Evolutionary conservation across 2,329 filamentous ascomycete genomes (phyloP), one percentile per base, ranked within the genome.

Genomic region (Cytospora paraplurivora): DNA sequence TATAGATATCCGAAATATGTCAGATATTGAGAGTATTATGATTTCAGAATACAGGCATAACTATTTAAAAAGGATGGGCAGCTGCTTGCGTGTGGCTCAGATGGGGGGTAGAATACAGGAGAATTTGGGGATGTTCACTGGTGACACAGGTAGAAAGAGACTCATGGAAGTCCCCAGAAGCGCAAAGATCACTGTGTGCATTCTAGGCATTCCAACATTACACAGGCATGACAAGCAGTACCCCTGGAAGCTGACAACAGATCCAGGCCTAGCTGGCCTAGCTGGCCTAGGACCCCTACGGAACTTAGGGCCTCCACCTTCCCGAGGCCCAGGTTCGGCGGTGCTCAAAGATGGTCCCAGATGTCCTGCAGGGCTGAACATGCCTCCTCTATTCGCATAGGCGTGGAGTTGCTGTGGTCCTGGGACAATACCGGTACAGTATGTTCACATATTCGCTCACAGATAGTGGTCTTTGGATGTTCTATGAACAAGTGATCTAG

Each of bases 111-210:
- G 27, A 27, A 27, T 27, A 27, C 27, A 27, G 27, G 4, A 27
- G 27, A 27, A 27, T 4, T 27, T 10, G 53, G 60, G 60, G 8
- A 12, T 44, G 27, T 37, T 34, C 11, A 52, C 33, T 21, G 55
- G 59, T 56, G 37, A 32, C 59, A 62, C 59, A 56, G 34, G 34
- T 34, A 33, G 59, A 47, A 15, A 54, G 57, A 41, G 17, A 47
- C 52, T 51, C 37, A 60, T 62, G 53, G 60, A 62, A 64, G 21
- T 35, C 41, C 38, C 34, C 55, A 60, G 54, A 62, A 57, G 21
- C 60, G n/a, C 47, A 15, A 54, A 62, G 60, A 62, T 56, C 52
- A 32, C 35, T 53, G 33, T 44, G 17, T 32, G 19, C 21, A 52
- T 33, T 52, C 21, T 35, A 52, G 33, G 47, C 19, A 34, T 8